Base-by-base conservation (phyloP, 1,284 basidiomycete genomes). In the Trichosporon sp. region DNA sequence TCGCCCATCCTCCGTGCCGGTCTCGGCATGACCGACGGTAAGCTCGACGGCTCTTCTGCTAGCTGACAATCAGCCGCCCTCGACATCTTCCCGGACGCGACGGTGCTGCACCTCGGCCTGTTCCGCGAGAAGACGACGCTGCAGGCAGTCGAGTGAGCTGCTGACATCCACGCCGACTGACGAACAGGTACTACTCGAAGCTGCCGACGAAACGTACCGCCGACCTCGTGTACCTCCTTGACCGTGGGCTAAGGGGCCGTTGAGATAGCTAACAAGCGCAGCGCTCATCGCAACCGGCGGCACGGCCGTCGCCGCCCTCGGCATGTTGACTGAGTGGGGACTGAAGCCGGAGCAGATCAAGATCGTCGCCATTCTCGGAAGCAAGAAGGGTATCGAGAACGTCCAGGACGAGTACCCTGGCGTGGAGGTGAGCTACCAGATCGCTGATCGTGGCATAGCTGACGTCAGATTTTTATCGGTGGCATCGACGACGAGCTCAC, bases 1-100 rank as follows among this genome's bases (percentile, higher is more conserved):
- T 91, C 92, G 2, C 96, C 96, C 40, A 93, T 98, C 78, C 86
- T 98, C 70, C 90, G 96, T 66, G 96, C 96, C 14, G 96, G 96
- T 21, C 86, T 96, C 70, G 94, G 94, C n/a, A 95, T 98, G 92
- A 89, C 92, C 0, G 94, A 97, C 76, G 90, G 92, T 73, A 81
- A 59, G 83, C 76, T 3, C 2, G 0, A 3, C 1, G 31, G 6
- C n/a, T 4, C 32, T 5, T 14, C 11, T 0, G 4, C 31, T 4
- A 35, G 59, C 59, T 63, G 14, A 66, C 14, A 6, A 2, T 1
- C 74, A 85, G 85, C 85, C n/a, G 81, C 96, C 79, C 86, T 95
- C 73, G 88, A 88, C 68, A 86, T 94, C 56, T 93, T 94, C 81
- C 94, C 93, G 83, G 91, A 87, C 67, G 94, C 95, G 1, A 90